Percentiles rank a stretch among this genome's conserved stretches.
phyloP scores from a whole-genome alignment of 129 eudicot species.

The Lonicera japonica region DNA sequence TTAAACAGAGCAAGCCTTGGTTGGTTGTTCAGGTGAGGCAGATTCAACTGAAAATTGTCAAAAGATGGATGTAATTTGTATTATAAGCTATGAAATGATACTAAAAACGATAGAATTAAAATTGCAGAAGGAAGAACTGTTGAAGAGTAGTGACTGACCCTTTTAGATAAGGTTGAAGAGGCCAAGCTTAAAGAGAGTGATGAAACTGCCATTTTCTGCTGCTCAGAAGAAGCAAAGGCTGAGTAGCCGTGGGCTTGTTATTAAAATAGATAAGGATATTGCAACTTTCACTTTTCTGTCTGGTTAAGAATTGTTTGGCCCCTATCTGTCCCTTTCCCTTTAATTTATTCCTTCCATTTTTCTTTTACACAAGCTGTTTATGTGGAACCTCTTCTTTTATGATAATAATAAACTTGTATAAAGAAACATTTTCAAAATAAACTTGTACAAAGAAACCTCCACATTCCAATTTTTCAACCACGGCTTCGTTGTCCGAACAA shows the following conservation, averaged over 20 bases:
- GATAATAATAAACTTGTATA: background rate
- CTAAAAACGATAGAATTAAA: background rate
- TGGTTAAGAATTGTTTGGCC: conserved; percentile 11
- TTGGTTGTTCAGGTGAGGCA: conserved; percentile 10
- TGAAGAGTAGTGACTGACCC: conserved; percentile 27
- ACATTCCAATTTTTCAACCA: too few relatives aligned
- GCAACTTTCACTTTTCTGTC: background rate
- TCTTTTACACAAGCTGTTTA: conserved; percentile 17
- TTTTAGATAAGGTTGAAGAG: conserved; percentile 33
- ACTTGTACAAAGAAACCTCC: too few relatives aligned
- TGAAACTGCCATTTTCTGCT: conserved; percentile 58
- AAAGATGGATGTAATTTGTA: background rate
- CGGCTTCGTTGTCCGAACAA: too few relatives aligned
- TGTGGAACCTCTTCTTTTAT: conserved; percentile 26
- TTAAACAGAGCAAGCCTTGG: conserved; percentile 27
- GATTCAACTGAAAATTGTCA: conserved; percentile 30
- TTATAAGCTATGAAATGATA: background rate
- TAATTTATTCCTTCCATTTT: background rate
- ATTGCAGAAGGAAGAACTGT: background rate
- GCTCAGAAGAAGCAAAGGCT: conserved; percentile 9
- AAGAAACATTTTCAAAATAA: too few relatives aligned
- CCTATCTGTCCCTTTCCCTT: background rate
- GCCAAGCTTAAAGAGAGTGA: conserved; percentile 39
- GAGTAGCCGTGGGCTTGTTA: conserved; percentile 11
- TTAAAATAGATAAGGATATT: conserved; percentile 12